Evolutionary conservation across 176 grass and related monocot genomes (phyloP).

Genomic region (Stipa capillata): DNA sequence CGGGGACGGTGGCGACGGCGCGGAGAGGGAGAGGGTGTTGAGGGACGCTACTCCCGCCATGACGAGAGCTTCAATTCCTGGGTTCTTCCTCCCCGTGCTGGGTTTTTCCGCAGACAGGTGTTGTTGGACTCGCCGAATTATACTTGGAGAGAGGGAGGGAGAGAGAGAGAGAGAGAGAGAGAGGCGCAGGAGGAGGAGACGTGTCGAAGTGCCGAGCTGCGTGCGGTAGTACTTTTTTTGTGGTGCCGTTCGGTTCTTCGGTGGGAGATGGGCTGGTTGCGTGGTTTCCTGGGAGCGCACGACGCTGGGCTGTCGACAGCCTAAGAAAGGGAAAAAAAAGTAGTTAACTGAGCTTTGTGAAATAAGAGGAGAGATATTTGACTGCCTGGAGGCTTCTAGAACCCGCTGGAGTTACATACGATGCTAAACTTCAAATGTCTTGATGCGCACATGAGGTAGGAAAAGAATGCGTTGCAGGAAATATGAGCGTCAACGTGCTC

Average conservation of each 20-base stretch:
- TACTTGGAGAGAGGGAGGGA: no score
- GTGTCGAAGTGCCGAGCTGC: background rate
- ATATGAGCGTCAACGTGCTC: no score
- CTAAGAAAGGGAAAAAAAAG: background rate
- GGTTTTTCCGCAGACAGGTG: no score
- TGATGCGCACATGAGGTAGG: no score
- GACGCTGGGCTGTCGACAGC: background rate
- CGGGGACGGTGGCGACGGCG: background rate
- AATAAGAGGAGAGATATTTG: background rate
- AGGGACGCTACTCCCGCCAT: constrained; percentile 39
- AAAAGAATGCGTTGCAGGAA: no score
- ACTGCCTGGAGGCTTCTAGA: background rate
- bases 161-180: no score
- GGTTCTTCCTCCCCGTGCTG: background rate
- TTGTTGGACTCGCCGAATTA: no score
- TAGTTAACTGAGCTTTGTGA: background rate
- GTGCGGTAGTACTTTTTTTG: no score
- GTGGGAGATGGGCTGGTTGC: background rate
- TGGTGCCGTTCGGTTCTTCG: no score
- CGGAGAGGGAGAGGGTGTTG: constrained; percentile 34
- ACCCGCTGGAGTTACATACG: background rate
- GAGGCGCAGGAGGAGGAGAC: constrained; percentile 15
- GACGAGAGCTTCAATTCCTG: background rate
- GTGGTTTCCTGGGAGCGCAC: constrained; percentile 2
- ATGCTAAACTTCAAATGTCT: no score